phyloP scores from a whole-genome alignment of 345 rosid species.

The Durio zibethinus region DNA sequence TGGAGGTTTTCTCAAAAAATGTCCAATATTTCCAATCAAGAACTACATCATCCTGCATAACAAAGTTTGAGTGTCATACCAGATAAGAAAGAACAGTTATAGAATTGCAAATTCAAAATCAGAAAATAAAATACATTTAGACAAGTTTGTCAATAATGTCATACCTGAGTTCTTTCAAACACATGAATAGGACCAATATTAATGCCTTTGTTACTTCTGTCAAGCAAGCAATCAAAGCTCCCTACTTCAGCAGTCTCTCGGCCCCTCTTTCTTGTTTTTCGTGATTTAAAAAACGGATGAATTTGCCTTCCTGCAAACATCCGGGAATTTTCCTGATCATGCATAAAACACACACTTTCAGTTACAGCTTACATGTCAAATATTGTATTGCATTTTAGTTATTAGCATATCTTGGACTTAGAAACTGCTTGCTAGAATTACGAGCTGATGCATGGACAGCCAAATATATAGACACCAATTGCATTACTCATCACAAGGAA shows the following conservation, averaged over 20 bases:
- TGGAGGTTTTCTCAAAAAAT: conserved; percentile 39
- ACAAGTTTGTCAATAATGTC: not conserved
- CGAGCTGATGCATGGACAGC: not conserved
- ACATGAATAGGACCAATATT: conserved; percentile 82
- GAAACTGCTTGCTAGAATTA: not conserved
- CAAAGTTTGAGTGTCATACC: conserved; percentile 6
- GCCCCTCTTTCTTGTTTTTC: conserved; percentile 47
- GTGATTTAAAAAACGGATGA: conserved; percentile 77
- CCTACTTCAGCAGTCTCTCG: conserved; percentile 40
- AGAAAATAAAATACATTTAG: not conserved
- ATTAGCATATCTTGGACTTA: not conserved
- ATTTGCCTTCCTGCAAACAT: conserved; percentile 66
- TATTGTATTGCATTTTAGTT: not conserved
- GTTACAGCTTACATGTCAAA: conserved; percentile 6
- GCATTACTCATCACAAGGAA: not conserved
- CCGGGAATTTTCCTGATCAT: conserved; percentile 68
- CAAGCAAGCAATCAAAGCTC: conserved; percentile 21
- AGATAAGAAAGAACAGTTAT: not conserved
- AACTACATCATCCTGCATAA: conserved; percentile 42
- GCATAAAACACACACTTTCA: conserved; percentile 15
- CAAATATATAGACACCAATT: not conserved
- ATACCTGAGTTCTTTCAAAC: conserved; percentile 68
- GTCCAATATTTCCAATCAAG: conserved; percentile 81
- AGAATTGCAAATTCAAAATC: conserved; percentile 4
- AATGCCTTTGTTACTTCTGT: conserved; percentile 28